Base-by-base conservation (phyloP, 108 stramenopile genomes). In the Craspedostauros australis region DNA sequence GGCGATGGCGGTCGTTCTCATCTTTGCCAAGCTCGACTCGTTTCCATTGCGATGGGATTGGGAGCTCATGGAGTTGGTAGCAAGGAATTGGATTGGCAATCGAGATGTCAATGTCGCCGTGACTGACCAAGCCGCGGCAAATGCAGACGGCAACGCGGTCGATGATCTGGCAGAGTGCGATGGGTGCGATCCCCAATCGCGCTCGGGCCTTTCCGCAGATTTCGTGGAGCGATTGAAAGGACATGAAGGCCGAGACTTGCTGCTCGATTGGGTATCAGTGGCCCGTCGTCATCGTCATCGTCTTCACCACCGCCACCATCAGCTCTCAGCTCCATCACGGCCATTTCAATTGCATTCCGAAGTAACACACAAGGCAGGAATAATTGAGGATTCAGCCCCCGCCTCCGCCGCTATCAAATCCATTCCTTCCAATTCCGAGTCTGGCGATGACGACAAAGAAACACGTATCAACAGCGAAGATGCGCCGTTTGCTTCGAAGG, bases 401-500 rank as follows among this genome's bases (percentile, higher is more conserved):
- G 9, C 14, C 11, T 36, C 11, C 9, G 34, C 14, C 34, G 34
- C 34, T 14, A 11, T 14, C 14, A 11, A 36, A 9, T 36, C 34
- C 11, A 36, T 9, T 9, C 9, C 34, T 11, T 9, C 14, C 9
- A 14, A 36, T 9, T 11, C 14, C 11, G 14, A 36, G 14, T 36
- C 11, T 36, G 9, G 34, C 9, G 34, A 11, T 36, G 34, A 14
- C 11, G 11, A 14, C 34, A 36, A 11, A 14, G 9, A 11, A 36
- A 11, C 11, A 36, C 14, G 34, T 14, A 36, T 9, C 34, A 14
- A 25, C n/a, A 26, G 5, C n/a, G n/a, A n/a, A 15, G 20, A 26
- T 5, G 22, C 39, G 41, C 50, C 66, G 5, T 61, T 77, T 15
- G 76, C 65, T 1, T 63, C 63, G 37, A 88, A 88, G 54, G 71